Evolutionary conservation across 306 rosid species (phyloP).

Genomic region (Ammopiptanthus mongolicus): DNA sequence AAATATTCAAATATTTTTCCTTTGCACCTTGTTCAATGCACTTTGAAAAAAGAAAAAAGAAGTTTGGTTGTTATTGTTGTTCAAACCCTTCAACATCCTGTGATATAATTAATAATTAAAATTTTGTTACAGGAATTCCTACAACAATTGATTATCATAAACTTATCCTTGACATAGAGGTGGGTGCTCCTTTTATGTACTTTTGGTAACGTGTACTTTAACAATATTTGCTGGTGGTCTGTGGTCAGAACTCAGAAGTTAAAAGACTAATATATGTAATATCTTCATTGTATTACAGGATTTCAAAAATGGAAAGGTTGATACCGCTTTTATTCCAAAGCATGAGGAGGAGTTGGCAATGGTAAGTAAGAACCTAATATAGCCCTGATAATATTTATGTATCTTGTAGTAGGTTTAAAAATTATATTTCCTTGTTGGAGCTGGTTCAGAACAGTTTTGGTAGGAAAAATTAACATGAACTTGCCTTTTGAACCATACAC

Average conservation of each 20-base stretch:
- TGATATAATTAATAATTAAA: neutral
- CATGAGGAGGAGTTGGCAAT: slow-evolving; percentile 78
- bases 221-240: neutral
- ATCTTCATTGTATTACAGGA: slow-evolving; percentile 45
- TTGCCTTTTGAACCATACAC: neutral
- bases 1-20: neutral
- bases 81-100: neutral
- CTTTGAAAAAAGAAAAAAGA: neutral
- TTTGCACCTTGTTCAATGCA: neutral
- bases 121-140: slow-evolving; percentile 71
- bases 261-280: slow-evolving; percentile 1
- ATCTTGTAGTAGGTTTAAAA: neutral
- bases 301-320: slow-evolving; percentile 86
- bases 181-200: slow-evolving; percentile 18
- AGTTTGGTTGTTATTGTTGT: neutral
- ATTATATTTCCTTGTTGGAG: neutral
- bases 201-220: neutral
- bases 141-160: slow-evolving; percentile 99
- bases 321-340: slow-evolving; percentile 92
- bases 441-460: slow-evolving; percentile 14
- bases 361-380: slow-evolving; percentile 53
- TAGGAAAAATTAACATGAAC: neutral
- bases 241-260: neutral
- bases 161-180: slow-evolving; percentile 91
- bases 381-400: neutral